phyloP scores from a whole-genome alignment of 1,284 basidiomycete genomes.

The Athelia sp. region DNA sequence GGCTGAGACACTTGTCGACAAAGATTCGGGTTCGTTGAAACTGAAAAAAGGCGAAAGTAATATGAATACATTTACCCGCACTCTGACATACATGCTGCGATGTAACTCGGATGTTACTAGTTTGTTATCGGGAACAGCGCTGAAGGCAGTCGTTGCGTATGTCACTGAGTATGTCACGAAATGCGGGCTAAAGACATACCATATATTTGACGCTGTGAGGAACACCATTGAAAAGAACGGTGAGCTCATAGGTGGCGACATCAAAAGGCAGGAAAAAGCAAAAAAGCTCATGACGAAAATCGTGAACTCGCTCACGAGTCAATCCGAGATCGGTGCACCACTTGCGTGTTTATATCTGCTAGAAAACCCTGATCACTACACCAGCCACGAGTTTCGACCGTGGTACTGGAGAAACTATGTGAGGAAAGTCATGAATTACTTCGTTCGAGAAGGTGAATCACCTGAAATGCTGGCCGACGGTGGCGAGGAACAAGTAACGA shows the following conservation, averaged over 20 bases:
- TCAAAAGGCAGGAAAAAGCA: constrained; percentile 14
- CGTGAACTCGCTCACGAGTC: constrained; percentile 21
- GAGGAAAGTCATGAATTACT: neutral
- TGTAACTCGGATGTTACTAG: constrained; percentile 33
- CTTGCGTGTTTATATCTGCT: constrained; percentile 24
- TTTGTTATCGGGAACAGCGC: constrained; percentile 28
- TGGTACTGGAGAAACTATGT: constrained; percentile 22
- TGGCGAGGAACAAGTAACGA: neutral
- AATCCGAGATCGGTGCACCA: constrained; percentile 25
- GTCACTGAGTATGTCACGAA: constrained; percentile 37
- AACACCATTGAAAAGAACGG: constrained; percentile 18
- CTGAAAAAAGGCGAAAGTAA: constrained; percentile 27
- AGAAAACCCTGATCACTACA: constrained; percentile 27
- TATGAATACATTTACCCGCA: constrained; percentile 26
- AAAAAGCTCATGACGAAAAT: constrained; percentile 21
- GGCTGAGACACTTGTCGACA: constrained; percentile 15
- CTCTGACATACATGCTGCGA: constrained; percentile 25
- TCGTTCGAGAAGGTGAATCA: neutral
- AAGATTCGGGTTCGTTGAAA: constrained; percentile 20
- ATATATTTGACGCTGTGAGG: constrained; percentile 25
- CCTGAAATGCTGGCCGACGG: neutral
- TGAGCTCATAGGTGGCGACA: constrained; percentile 12
- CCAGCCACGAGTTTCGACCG: constrained; percentile 14
- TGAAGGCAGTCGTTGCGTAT: constrained; percentile 31
- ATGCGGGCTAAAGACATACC: constrained; percentile 25